These are phyloP conservation scores for Metschnikowia hibisci DNA, from an alignment of 805 yeast genomes.

Conservation along the genomic window DNA sequence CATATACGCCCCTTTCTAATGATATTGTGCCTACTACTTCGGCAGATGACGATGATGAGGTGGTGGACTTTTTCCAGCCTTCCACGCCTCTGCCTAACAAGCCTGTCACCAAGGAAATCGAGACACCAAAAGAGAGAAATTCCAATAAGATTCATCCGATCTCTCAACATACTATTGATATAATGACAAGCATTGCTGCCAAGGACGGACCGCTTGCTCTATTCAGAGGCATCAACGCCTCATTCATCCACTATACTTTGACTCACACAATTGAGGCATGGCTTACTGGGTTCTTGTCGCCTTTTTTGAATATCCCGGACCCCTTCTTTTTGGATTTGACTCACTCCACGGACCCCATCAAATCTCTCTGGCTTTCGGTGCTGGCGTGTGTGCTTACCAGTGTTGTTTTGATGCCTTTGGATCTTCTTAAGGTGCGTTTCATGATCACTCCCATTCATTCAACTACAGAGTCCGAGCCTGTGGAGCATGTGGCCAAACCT, in stretches of 20 bases:
- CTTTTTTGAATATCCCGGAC: slow-evolving; percentile 78
- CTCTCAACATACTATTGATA: slow-evolving; percentile 60
- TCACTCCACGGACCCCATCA: slow-evolving; percentile 72
- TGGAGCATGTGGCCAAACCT: not conserved
- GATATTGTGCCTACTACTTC: not conserved
- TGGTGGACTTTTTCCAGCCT: slow-evolving; percentile 36
- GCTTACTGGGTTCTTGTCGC: slow-evolving; percentile 85
- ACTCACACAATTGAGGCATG: slow-evolving; percentile 81
- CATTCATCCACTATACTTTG: slow-evolving; percentile 73
- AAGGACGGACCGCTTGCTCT: slow-evolving; percentile 70
- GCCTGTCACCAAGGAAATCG: not conserved
- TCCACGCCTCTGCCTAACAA: slow-evolving; percentile 6
- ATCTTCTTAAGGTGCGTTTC: slow-evolving; percentile 72
- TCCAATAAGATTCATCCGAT: slow-evolving; percentile 47
- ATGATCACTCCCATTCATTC: slow-evolving; percentile 61
- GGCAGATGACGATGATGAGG: slow-evolving; percentile 20
- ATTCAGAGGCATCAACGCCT: slow-evolving; percentile 71
- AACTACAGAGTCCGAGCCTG: slow-evolving; percentile 11
- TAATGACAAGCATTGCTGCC: slow-evolving; percentile 58
- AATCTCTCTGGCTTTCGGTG: slow-evolving; percentile 64
- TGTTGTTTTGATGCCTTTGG: slow-evolving; percentile 72
- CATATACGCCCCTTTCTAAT: not conserved
- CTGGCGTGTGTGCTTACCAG: slow-evolving; percentile 72
- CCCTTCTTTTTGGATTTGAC: slow-evolving; percentile 80
- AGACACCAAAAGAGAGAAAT: slow-evolving; percentile 1